These are phyloP conservation scores for Przewalskia tangutica DNA, from an alignment of 257 asterid genomes.

Conservation along the genomic window DNA sequence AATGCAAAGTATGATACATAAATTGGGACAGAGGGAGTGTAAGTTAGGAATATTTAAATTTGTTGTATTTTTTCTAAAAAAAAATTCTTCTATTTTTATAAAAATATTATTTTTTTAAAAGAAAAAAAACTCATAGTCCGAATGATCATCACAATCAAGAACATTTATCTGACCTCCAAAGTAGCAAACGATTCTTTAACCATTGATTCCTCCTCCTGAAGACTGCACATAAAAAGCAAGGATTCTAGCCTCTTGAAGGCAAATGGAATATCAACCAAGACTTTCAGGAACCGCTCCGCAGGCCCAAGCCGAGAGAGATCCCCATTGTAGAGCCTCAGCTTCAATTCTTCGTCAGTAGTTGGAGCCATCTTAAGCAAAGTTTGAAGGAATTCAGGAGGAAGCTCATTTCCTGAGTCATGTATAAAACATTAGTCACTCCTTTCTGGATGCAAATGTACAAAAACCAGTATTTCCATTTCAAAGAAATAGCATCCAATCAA, in stretches of 20 bases:
- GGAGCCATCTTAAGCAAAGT: constrained; percentile 81
- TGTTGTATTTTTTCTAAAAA: no score
- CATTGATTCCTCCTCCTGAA: constrained; percentile 50
- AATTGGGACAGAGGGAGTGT: no score
- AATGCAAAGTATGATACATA: no score
- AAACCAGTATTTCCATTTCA: not conserved
- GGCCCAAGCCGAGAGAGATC: constrained; percentile 70
- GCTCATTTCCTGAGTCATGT: constrained; percentile 70
- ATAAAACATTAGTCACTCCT: not conserved
- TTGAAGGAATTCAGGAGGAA: constrained; percentile 74
- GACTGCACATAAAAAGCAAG: constrained; percentile 63
- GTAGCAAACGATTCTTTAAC: constrained; percentile 52
- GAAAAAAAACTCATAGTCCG: no score
- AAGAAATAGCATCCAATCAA: constrained; percentile 8
- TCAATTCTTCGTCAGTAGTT: constrained; percentile 74
- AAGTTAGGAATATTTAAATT: no score
- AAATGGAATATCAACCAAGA: constrained; percentile 66
- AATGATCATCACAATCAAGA: not conserved
- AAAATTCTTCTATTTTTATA: no score
- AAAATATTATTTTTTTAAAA: no score
- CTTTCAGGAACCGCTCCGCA: constrained; percentile 84
- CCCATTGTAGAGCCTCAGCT: constrained; percentile 66
- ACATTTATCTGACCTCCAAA: constrained; percentile 51
- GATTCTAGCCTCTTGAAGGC: constrained; percentile 76
- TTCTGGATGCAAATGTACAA: not conserved